Percentiles rank a stretch among this genome's conserved stretches.
These are phyloP conservation scores for Penicillium sp. DNA, from an alignment of 2,329 filamentous ascomycete species.

Conservation along the genomic window DNA sequence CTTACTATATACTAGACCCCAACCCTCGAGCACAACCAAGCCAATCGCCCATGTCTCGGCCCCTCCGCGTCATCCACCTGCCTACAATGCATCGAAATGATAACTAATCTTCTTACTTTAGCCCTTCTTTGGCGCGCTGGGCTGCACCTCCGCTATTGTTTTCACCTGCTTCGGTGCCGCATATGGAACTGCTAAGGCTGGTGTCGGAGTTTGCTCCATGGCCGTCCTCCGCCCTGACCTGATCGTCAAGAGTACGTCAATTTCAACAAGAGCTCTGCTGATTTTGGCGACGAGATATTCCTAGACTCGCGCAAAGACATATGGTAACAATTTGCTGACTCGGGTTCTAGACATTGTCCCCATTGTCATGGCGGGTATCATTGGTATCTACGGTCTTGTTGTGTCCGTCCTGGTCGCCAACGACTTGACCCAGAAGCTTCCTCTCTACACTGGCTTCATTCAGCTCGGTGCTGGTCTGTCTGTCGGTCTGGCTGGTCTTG, in stretches of 20 bases:
- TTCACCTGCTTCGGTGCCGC: constrained; percentile 96
- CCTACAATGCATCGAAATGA: neutral
- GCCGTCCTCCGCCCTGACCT: constrained; percentile 96
- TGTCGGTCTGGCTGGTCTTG: constrained; percentile 78
- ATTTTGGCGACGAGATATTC: constrained; percentile 12
- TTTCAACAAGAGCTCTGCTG: neutral
- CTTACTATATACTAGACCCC: constrained; percentile 13
- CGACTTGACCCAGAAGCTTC: constrained; percentile 66
- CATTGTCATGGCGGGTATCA: constrained; percentile 99
- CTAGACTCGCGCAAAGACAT: neutral
- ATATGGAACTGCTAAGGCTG: constrained; percentile 98
- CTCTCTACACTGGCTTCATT: constrained; percentile 79
- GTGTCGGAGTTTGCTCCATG: constrained; percentile 97
- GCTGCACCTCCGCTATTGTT: constrained; percentile 90
- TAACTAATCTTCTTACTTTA: constrained; percentile 33
- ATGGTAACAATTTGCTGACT: constrained; percentile 14
- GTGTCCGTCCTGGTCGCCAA: constrained; percentile 85
- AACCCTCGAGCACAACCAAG: constrained; percentile 12
- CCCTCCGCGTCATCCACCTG: constrained; percentile 4
- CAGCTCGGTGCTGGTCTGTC: constrained; percentile 79
- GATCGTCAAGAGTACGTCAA: constrained; percentile 93
- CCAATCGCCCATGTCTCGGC: constrained; percentile 10
- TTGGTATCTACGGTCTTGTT: constrained; percentile 95
- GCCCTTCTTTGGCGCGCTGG: constrained; percentile 97
- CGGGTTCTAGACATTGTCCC: constrained; percentile 80